Evolutionary conservation across 768 basidiomycete genomes (phyloP).

Genomic region (Kwoniella sp.): DNA sequence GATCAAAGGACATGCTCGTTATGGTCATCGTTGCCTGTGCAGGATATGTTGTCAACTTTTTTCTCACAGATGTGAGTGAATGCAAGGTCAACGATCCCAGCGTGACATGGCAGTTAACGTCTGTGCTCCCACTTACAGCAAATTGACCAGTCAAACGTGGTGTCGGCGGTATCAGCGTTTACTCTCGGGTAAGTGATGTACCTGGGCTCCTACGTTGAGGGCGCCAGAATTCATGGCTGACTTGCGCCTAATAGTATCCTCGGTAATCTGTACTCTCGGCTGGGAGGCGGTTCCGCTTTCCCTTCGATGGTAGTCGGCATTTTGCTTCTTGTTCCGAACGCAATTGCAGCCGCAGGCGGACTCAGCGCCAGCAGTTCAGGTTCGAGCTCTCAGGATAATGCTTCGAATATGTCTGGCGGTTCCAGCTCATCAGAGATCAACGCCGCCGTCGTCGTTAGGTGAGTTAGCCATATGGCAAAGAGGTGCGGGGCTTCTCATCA

Average conservation of each 20-base stretch:
- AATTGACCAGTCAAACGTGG: conserved; percentile 39
- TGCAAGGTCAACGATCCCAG: no score
- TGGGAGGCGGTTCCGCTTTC: conserved; percentile 47
- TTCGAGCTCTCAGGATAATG: conserved; percentile 13
- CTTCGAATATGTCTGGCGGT: conserved; percentile 12
- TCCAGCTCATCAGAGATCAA: conserved; percentile 18
- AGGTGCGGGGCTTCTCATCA: no score
- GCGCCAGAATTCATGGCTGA: not conserved
- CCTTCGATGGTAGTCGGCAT: conserved; percentile 50
- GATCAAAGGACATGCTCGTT: conserved; percentile 42
- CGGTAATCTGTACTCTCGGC: conserved; percentile 44
- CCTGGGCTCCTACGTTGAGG: no score
- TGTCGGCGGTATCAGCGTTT: conserved; percentile 43
- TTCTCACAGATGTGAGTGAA: conserved; percentile 22
- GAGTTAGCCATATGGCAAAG: conserved; percentile 6
- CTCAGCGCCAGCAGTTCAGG: conserved; percentile 8
- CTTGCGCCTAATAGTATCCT: conserved; percentile 20
- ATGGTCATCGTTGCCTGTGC: conserved; percentile 38
- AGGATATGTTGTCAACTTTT: conserved; percentile 44
- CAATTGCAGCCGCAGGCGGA: conserved; percentile 47
- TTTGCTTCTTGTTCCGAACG: conserved; percentile 42
- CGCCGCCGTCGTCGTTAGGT: conserved; percentile 37
- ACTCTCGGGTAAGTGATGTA: conserved; percentile 36
- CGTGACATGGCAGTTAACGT: no score
- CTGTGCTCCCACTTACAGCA: no score